Evolutionary conservation across 1,284 basidiomycete genomes (phyloP), one percentile per base, ranked within the genome.

Genomic region (Caloboletus firmus): DNA sequence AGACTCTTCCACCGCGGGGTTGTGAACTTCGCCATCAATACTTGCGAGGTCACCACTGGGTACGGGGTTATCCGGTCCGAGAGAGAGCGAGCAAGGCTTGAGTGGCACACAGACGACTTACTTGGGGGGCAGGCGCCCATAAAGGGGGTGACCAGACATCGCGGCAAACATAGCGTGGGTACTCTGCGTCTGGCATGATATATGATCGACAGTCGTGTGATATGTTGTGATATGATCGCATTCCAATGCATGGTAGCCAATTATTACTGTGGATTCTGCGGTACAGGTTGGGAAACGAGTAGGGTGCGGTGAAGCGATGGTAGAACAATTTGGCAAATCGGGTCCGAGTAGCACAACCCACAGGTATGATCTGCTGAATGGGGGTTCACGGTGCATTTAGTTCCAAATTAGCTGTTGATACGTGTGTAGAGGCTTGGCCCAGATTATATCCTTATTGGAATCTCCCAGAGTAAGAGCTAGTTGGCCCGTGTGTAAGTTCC

Each of bases 131-230:
- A 59, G 35, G n/a, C 36, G 9, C 18, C 35, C 36, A 41, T 43
- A 58, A 50, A 28, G 11, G 46, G 58, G 15, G 31, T 45, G 8
- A 18, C 22, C 15, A 13, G 48, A 15, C 24, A 10, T 49, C 17
- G 24, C 35, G 43, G 28, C 31, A 42, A 31, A 46, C 12, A 37
- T 36, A n/a, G 35, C 56, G 31, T 30, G 37, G 53, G 35, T 47
- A 48, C 15, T 17, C 18, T 28, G 34, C 30, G n/a, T 22, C 3
- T 30, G 15, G 17, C 18, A 37, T 13, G 17, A 3, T 24, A 7
- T 34, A 45, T 13, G 37, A 22, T 39, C 20, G 18, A 7, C 2
- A 31, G 17, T 59, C 45, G 46, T 34, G 45, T 43, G 59, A 54
- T 17, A 30, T 12, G 32, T 12, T 31, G 7, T 12, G 36, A 31